Percentiles rank a stretch among this genome's conserved stretches.
Conservation (phyloP, 192 early-diverging fungal genomes). For the Coemansia furcata region DNA sequence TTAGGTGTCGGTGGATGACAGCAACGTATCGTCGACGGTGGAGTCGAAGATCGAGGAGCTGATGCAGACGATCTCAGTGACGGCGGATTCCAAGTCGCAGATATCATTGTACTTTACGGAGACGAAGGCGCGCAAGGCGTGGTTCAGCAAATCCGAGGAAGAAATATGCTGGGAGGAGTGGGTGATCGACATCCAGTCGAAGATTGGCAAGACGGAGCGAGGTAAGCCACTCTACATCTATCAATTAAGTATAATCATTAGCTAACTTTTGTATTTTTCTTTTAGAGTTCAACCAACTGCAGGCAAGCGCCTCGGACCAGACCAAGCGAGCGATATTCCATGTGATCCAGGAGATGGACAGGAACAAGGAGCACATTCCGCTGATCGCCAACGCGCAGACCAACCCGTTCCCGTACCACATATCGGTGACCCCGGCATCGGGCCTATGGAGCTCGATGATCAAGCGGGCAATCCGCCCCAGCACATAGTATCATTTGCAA, state of each 20-base stretch:
- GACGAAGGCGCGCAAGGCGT: conserved; percentile 37
- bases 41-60: conserved; percentile 35
- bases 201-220: conserved; percentile 10
- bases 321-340: conserved; percentile 26
- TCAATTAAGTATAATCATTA: neutral
- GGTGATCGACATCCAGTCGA: conserved; percentile 20
- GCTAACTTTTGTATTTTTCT: neutral
- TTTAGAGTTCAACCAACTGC: conserved; percentile 18
- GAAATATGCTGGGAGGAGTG: conserved; percentile 54
- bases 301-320: conserved; percentile 29
- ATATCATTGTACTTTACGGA: conserved; percentile 45
- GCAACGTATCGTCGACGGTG: conserved; percentile 16
- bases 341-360: conserved; percentile 37
- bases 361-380: conserved; percentile 49
- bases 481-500: neutral
- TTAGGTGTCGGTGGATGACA: conserved; percentile 40
- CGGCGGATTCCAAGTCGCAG: conserved; percentile 27
- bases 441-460: conserved; percentile 53
- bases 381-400: conserved; percentile 31
- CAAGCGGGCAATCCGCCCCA: conserved; percentile 44
- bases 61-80: conserved; percentile 31
- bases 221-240: neutral
- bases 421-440: conserved; percentile 26
- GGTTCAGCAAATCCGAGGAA: conserved; percentile 51
- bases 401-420: conserved; percentile 51